Evolutionary conservation across 192 early-diverging fungal species (phyloP).

Genomic region (Backusella morwellensis): DNA sequence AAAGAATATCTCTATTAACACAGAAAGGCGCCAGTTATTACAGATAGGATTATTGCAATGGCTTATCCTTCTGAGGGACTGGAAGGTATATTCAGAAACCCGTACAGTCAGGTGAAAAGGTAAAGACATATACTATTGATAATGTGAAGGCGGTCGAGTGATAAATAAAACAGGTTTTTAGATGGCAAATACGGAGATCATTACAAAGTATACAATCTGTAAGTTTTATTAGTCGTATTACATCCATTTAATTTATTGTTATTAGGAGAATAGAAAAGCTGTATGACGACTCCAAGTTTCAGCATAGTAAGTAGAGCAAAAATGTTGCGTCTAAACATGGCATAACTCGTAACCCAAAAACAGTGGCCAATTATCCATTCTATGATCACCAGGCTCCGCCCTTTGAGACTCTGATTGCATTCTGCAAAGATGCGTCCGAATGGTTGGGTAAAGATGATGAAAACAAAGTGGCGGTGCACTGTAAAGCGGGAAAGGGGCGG

Average conservation of each 20-base stretch:
- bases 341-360: background rate
- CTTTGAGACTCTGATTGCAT: conserved; percentile 41
- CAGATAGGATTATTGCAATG: conserved; percentile 54
- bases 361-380: conserved; percentile 50
- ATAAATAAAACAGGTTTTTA: conserved; percentile 43
- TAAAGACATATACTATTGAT: conserved; percentile 9
- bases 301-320: conserved; percentile 18
- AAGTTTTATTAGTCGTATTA: background rate
- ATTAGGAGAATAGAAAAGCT: conserved; percentile 50
- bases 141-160: background rate
- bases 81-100: conserved; percentile 56
- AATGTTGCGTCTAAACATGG: background rate
- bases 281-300: conserved; percentile 46
- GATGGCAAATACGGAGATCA: conserved; percentile 41
- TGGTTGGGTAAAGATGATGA: conserved; percentile 39
- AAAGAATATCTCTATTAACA: too few relatives aligned
- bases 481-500: conserved; percentile 67
- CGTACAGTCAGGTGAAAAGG: conserved; percentile 52
- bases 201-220: conserved; percentile 68
- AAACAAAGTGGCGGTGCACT: conserved; percentile 58
- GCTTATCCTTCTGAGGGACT: conserved; percentile 51
- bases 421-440: conserved; percentile 48
- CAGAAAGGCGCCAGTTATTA: conserved; percentile 40
- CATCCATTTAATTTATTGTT: background rate
- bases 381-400: conserved; percentile 56